Evolutionary conservation across 2,329 filamentous ascomycete genomes (phyloP), one percentile per base, ranked within the genome.

Genomic region (Bipolaris bicolor): DNA sequence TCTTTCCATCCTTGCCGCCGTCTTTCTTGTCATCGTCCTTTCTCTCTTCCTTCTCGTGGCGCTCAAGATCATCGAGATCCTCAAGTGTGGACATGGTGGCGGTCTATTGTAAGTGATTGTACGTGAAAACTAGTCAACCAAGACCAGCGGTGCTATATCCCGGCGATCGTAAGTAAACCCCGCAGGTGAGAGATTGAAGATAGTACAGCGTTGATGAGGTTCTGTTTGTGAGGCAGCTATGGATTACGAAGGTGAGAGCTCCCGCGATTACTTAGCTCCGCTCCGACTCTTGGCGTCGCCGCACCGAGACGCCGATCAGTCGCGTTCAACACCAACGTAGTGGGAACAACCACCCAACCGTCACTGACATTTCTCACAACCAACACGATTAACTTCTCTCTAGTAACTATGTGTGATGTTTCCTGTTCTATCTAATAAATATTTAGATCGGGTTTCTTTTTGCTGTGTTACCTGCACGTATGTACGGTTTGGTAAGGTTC

Each of bases 41-140:
- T 78, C 87, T 88, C 84, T 79, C 86, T 71, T 91, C 88, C 82
- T 87, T 89, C 77, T 87, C 86, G 78, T 89, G 87, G 79, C 88
- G 89, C 82, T 95, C 90, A 77, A 96, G 84, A 78, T 93, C 90
- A 76, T 96, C 91, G 75, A 96, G 89, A 82, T 96, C 92, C 82
- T 96, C 92, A 72, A 96, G 88, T 68, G 91, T 95, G 69, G 92
- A 92, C 92, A 96, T 96, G 76, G 68, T 71, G 72, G 71, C 67
- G 71, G 70, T 56, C 55, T 60, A 62, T 36, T 56, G 52, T 46
- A 49, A 57, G 57, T 49, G 56, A 47, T 40, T 45, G 50, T 46
- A 33, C 45, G 41, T 33, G 24, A 33, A 22, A 10, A 37, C 29
- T 15, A 46, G 15, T 29, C 9, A 34, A 36, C 16, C 16, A 45